Evolutionary conservation across 2,329 filamentous ascomycete species (phyloP), one percentile per base, ranked within the genome.

Genomic region (Aspergillus sp.): DNA sequence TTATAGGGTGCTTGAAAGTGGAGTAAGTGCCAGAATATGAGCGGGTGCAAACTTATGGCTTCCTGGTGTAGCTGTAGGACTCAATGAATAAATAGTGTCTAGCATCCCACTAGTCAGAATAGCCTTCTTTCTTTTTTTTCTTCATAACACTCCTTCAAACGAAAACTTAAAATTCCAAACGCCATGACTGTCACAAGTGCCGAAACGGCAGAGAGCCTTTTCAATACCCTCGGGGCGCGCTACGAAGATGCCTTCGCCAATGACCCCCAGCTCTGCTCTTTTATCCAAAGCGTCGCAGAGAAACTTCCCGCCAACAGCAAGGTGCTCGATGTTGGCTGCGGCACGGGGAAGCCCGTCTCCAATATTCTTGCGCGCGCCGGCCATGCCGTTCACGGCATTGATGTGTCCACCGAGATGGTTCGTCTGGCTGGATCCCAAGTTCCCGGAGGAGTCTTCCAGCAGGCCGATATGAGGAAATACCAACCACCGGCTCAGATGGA

Each of bases 281-380:
- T 53, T 35, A 41, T 53, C 12, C 19, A 19, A 19, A 9, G 43
- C 12, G 28, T 43, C 9, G 46, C 45, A 12, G 12, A 49, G 29
- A 28, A 38, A 5, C 41, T 54, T 5, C 26, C 39, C 4, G 35
- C 50, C 2, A 19, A 42, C 5, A 47, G 45, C 32, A 28, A n/a
- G 5, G 42, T 57, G 5, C 48, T 57, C 7, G 53, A 57, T 32
- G 52, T 57, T 4, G 55, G 55, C 3, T 54, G 55, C 38, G 55
- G 55, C 7, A 57, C 55, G 1, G 55, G 55, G 1, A 51, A 52
- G 32, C 55, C 55, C 4, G 48, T 50, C 4, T 46, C 52, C 2
- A 28, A 51, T 2, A 48, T 45, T 30, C 36, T 57, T 2, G 48
- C 50, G 7, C 19, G 19, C 1, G 48, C 52, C 6, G 53, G 52